Conservation (phyloP, 371 early-diverging fungal species). For the Rhizopus microsporus region DNA sequence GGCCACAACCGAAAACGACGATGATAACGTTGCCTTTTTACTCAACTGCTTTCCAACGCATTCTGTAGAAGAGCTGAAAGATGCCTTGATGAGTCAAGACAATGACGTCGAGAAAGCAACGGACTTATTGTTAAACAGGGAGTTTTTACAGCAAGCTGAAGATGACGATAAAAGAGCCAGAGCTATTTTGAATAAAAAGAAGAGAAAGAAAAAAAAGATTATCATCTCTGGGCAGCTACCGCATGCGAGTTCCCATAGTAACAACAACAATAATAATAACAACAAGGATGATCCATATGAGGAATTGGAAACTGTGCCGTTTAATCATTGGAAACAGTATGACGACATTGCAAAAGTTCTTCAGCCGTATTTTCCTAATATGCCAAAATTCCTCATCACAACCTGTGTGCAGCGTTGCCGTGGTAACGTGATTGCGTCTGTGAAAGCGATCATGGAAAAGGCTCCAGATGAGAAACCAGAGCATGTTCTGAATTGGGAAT, state of each 20-base stretch:
- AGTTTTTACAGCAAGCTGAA: conserved; percentile 20
- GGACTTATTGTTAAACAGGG: conserved; percentile 33
- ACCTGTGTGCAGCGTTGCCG: conserved; percentile 22
- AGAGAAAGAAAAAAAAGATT: conserved; percentile 2
- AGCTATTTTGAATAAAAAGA: neutral
- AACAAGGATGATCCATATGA: neutral
- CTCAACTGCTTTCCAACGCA: conserved; percentile 39
- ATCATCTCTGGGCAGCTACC: conserved; percentile 23
- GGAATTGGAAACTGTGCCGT: conserved; percentile 28
- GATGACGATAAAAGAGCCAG: conserved; percentile 10
- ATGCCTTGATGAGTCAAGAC: conserved; percentile 22
- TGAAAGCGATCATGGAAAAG: conserved; percentile 25
- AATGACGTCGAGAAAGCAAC: conserved; percentile 44
- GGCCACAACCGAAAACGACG: conserved; percentile 10
- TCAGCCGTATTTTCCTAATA: conserved; percentile 10
- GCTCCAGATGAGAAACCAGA: conserved; percentile 18
- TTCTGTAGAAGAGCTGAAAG: conserved; percentile 14
- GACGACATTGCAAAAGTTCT: conserved; percentile 14
- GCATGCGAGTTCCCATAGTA: neutral
- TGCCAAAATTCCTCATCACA: conserved; percentile 11
- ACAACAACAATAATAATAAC: conserved; percentile 10
- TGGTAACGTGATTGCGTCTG: conserved; percentile 25
- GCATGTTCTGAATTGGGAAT: conserved; percentile 20
- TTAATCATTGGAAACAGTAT: conserved; percentile 47
- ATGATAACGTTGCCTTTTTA: conserved; percentile 37